Conservation (phyloP, 331 rosid species). For the Spiraea crenata region DNA sequence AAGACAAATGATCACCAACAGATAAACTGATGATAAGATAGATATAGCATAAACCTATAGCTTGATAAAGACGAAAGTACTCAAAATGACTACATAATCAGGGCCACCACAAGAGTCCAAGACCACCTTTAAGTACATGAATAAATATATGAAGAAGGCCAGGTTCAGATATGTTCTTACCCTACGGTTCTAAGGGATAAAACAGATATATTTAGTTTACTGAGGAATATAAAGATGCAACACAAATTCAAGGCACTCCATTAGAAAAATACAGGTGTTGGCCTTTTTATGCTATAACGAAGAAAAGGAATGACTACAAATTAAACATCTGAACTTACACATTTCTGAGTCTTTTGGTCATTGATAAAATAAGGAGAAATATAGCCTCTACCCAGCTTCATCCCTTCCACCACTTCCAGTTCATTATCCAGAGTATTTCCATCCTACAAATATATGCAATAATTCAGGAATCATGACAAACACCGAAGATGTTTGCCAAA, state of each 20-base stretch:
- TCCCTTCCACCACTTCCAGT: conserved; percentile 97
- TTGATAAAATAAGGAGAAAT: conserved; percentile 92
- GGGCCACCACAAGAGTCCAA: not conserved
- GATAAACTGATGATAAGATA: not conserved
- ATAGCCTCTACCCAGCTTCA: conserved; percentile 83
- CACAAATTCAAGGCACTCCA: not conserved
- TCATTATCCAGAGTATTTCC: conserved; percentile 90
- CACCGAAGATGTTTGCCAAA: not conserved
- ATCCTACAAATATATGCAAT: conserved; percentile 51
- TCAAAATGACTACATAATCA: not conserved
- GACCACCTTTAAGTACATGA: not conserved
- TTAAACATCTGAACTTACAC: conserved; percentile 55
- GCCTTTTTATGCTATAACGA: not conserved
- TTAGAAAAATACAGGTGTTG: not conserved
- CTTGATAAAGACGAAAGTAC: not conserved
- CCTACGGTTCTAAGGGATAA: not conserved
- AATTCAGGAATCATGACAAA: conserved; percentile 21
- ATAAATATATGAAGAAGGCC: not conserved
- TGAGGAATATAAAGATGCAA: not conserved
- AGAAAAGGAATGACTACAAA: conserved; percentile 11
- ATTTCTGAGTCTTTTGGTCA: conserved; percentile 79
- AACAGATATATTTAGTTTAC: not conserved
- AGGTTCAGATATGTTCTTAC: not conserved
- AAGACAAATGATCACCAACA: not conserved
- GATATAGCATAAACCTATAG: not conserved